Evolutionary conservation across 441 rosid genomes (phyloP), one percentile per base, ranked within the genome.

Genomic region (Eutrema salsugineum): DNA sequence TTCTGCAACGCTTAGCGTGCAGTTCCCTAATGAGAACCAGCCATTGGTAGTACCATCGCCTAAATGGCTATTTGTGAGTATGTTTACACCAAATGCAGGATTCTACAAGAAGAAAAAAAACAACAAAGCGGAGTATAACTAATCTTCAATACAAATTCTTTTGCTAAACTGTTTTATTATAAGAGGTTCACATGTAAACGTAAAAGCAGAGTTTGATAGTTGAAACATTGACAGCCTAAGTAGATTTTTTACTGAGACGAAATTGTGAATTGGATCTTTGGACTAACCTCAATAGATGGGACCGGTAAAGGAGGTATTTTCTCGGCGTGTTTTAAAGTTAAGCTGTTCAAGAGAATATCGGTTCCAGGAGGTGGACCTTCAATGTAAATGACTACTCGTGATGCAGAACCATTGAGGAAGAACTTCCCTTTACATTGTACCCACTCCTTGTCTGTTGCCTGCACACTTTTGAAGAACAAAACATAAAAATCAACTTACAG

Each of bases 341-440:
- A 79, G 70, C 85, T 80, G 53, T 90, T 83, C 27, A 92, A 61
- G 70, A 94, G 96, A 80, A 92, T 90, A 80, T 94, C 96, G 1
- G 85, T 80, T 70, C 99, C 97, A 9, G 93, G 80, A 42, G 97
- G 94, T 0, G 99, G 97, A 73, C 98, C 98, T 90, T 94, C 99
- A 1, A 92, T 11, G 77, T 89, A 94, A 30, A 92, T 81, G 28
- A 92, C 84, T 14, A 84, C 87, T 44, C 80, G 81, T 33, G 88
- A 83, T 12, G 94, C 88, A 30, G 87, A 83, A 49, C 85, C 89
- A 63, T 94, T 89, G 38, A 94, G 81, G 14, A 89, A 90, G 81
- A 94, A 94, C 86, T 94, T 88, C 19, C 99, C 99, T 33, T 82
- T 80, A 80, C 86, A 59, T 59, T 85, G 86, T 33, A 71, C 71